Evolutionary conservation across 1,284 basidiomycete genomes (phyloP), one percentile per base, ranked within the genome.

Genomic region (Sanghuangporus weigelae): DNA sequence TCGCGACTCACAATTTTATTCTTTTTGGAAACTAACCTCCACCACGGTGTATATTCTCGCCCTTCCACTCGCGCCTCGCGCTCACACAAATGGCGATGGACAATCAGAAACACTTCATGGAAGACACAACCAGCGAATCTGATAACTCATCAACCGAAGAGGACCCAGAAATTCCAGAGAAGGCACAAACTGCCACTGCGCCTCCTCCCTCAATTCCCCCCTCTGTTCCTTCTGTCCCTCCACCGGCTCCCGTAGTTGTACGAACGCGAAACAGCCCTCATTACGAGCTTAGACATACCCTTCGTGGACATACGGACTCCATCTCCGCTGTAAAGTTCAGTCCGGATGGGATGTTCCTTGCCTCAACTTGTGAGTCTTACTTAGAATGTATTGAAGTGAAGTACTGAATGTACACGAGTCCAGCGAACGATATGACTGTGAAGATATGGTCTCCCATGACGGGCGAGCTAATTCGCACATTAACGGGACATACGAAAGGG

Each of bases 261-360:
- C 63, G 60, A 7, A 60, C 74, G 36, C 80, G 85, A 67, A 83
- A 84, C 70, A 78, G 79, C 68, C 90, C 90, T n/a, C 81, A 86
- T 68, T 92, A 92, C 71, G 78, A 85, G 69, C 80, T 88, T 3
- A 77, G 79, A 62, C 84, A 90, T 73, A 83, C 81, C 0, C 78
- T 92, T 57, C 76, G 78, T 7, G 90, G 91, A 0, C 91, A 93
- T 71, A 87, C 85, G 3, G 83, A 83, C 70, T 90, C 89, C 1
- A 87, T 92, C 65, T 92, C 91, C 46, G 85, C 90, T 12, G 87
- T 92, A 48, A 93, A 93, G 72, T 93, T 93, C 70, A 92, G 91
- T 71, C 90, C 89, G 1, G 90, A 93, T 70, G 91, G 90, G 11
- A 85, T 83, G 11, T 73, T 91, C 11, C 78, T 93, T n/a, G 91